phyloP scores from a whole-genome alignment of 768 basidiomycete genomes.

The Atractiella rhizophila region DNA sequence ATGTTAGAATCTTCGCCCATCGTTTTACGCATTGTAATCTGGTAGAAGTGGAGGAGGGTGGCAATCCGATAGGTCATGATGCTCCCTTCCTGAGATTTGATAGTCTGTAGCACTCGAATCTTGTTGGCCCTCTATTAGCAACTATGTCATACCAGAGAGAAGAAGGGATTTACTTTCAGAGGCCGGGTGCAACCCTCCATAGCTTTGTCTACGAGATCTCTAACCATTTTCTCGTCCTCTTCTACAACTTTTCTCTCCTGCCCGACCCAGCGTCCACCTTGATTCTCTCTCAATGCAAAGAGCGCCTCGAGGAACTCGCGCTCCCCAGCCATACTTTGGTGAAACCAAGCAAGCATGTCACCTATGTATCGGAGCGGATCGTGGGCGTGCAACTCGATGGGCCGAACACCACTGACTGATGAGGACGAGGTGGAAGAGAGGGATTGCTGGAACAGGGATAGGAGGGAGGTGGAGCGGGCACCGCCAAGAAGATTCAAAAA shows the following conservation, averaged over 20 bases:
- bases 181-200: slow-evolving; percentile 66
- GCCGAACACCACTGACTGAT: slow-evolving; percentile 38
- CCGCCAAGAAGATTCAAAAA: slow-evolving; percentile 48
- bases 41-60: slow-evolving; percentile 84
- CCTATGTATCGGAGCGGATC: slow-evolving; percentile 90
- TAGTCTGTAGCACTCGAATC: slow-evolving; percentile 77
- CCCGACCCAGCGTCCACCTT: slow-evolving; percentile 57
- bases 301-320: slow-evolving; percentile 74
- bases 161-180: slow-evolving; percentile 35
- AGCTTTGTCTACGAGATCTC: slow-evolving; percentile 51
- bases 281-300: slow-evolving; percentile 42
- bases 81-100: slow-evolving; percentile 75
- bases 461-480: slow-evolving; percentile 53
- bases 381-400: slow-evolving; percentile 92
- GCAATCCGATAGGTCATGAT: slow-evolving; percentile 79
- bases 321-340: slow-evolving; percentile 83
- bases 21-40: slow-evolving; percentile 72
- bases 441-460: slow-evolving; percentile 59
- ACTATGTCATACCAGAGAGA: not conserved
- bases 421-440: slow-evolving; percentile 67
- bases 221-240: slow-evolving; percentile 39
- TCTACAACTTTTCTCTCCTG: slow-evolving; percentile 23
- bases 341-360: slow-evolving; percentile 97
- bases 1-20: slow-evolving; percentile 62
- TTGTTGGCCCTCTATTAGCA: slow-evolving; percentile 19